Evolutionary conservation across 2,329 filamentous ascomycete genomes (phyloP), one percentile per base, ranked within the genome.

Genomic region (Xenosphaeropsis pyriputrescens): DNA sequence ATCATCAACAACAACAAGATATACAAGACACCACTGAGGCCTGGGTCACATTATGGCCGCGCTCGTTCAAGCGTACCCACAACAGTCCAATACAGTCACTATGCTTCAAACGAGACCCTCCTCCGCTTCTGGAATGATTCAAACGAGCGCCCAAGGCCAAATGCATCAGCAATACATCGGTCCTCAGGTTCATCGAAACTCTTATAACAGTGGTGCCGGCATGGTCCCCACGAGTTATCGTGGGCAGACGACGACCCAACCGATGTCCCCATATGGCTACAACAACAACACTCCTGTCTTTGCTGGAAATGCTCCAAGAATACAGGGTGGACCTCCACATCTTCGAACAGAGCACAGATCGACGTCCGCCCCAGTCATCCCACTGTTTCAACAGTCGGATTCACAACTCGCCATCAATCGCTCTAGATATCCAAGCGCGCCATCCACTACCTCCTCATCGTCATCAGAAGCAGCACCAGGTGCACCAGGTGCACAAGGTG

Each of bases 51-150:
- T 57, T 58, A 89, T 91, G 84, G 83, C 83, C 67, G 81, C 83
- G 60, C 69, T 89, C 67, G 79, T 88, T 54, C 84, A 89, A 64
- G 75, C 79, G 44, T 83, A 82, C 56, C 74, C 82, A 52, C 79
- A 84, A 63, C 79, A 85, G 61, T 75, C 77, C 54, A 68, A 70
- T 59, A 77, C 80, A 48, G 70, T 77, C 51, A 78, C 78, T 46
- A 80, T 86, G 71, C 75, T 88, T 52, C 81, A 85, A 58, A 72
- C 78, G 50, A 74, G 79, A 57, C 74, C 79, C 44, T 68, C 70
- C 39, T 79, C 81, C 43, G 68, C 74, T 32, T 70, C 72, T 39
- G 70, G 68, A 52, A 70, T 70, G 19, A 42, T 56, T 16, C 51
- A 54, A 41, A 48, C 39, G 19, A 43, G 53, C 38, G 46, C 49